Percentiles rank a stretch among this genome's conserved stretches.
Evolutionary conservation across 2,329 filamentous ascomycete genomes (phyloP).

Genomic region (Tolypocladium guangdongense): DNA sequence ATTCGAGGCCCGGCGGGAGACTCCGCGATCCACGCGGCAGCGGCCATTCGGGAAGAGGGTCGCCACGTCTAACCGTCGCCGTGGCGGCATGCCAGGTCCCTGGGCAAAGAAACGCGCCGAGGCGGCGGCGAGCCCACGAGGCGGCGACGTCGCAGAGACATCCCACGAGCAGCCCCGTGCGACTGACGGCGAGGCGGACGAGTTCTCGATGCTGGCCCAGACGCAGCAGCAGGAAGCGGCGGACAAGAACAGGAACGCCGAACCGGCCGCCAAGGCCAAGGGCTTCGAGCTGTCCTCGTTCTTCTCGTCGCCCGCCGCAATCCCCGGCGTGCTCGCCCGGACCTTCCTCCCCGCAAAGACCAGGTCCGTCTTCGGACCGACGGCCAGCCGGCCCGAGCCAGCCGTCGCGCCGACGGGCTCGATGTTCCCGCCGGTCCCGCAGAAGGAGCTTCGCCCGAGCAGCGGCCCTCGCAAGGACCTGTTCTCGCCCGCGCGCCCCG

Average conservation of each 20-base stretch:
- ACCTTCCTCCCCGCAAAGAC: slow-evolving; percentile 18
- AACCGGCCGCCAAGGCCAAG: slow-evolving; percentile 16
- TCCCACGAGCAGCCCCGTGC: slow-evolving; percentile 5
- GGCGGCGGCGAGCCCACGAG: not conserved
- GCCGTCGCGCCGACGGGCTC: slow-evolving; percentile 21
- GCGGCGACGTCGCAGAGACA: slow-evolving; percentile 3
- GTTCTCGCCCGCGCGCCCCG: slow-evolving; percentile 21
- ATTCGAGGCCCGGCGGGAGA: slow-evolving; percentile 40
- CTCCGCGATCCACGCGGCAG: slow-evolving; percentile 21
- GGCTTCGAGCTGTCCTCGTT: slow-evolving; percentile 41
- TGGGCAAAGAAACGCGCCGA: slow-evolving; percentile 22
- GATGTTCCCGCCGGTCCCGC: slow-evolving; percentile 27
- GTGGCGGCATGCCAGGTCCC: slow-evolving; percentile 23
- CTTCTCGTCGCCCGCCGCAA: slow-evolving; percentile 43
- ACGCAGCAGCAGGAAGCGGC: slow-evolving; percentile 7
- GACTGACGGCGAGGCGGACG: slow-evolving; percentile 19
- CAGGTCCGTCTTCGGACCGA: slow-evolving; percentile 7
- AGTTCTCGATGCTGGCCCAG: slow-evolving; percentile 33
- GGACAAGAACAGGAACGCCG: slow-evolving; percentile 8
- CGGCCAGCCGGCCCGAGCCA: slow-evolving; percentile 9
- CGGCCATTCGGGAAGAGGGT: slow-evolving; percentile 17
- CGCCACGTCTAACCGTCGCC: slow-evolving; percentile 9
- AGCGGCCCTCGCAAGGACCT: slow-evolving; percentile 19
- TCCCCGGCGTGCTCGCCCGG: slow-evolving; percentile 22
- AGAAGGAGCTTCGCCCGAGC: slow-evolving; percentile 20